Evolutionary conservation across 768 basidiomycete species (phyloP).

Genomic region (Multifurca ochricompacta): DNA sequence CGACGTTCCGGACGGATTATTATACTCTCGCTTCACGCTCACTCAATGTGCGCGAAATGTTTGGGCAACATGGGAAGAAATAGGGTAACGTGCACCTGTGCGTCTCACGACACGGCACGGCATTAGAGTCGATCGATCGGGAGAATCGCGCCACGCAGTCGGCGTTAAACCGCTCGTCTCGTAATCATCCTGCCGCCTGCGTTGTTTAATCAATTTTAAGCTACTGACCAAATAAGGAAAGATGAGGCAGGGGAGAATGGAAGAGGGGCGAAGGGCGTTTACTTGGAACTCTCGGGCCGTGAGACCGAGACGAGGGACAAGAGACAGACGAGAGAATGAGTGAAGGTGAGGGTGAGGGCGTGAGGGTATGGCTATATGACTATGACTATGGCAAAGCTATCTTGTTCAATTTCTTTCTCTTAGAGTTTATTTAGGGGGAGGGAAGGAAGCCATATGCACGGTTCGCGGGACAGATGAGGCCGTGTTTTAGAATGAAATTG

Average conservation of each 20-base stretch:
- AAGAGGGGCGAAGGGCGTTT: too few relatives aligned
- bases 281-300: slow-evolving; percentile 1
- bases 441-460: too few relatives aligned
- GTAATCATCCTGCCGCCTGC: background rate
- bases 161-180: background rate
- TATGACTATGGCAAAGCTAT: too few relatives aligned
- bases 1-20: background rate
- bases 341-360: too few relatives aligned
- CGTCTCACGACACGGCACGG: background rate
- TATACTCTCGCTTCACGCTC: background rate
- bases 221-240: slow-evolving; percentile 10
- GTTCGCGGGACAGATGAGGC: slow-evolving; percentile 15
- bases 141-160: slow-evolving; percentile 1
- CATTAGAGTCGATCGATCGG: background rate
- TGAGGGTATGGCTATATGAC: too few relatives aligned
- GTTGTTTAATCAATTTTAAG: slow-evolving; percentile 10
- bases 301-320: background rate
- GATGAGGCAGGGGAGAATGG: slow-evolving; percentile 11
- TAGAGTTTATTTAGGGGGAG: too few relatives aligned
- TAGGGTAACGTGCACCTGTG: background rate
- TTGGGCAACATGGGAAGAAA: background rate
- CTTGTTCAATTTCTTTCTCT: too few relatives aligned
- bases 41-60: background rate
- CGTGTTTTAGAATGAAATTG: slow-evolving; percentile 10
- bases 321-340: too few relatives aligned